Conservation (phyloP, 768 basidiomycete genomes). For the Gymnopilus dilepis region DNA sequence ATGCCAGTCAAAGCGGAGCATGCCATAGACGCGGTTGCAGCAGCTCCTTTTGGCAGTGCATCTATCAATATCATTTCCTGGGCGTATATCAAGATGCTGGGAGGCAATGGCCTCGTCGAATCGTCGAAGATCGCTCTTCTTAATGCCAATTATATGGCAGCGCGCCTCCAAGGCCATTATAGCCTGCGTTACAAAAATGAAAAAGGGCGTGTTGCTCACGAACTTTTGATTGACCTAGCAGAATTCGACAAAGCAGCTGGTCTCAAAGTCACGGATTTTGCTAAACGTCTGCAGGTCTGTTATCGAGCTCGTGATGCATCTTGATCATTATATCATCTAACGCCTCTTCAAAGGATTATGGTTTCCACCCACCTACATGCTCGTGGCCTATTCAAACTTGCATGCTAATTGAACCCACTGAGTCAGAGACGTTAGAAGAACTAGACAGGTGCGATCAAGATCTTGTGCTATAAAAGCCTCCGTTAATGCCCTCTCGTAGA, state of each 20-base stretch:
- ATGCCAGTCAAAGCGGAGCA: conserved; percentile 67
- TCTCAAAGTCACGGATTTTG: conserved; percentile 93
- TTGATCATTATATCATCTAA: too few species aligned
- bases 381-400: conserved; percentile 98
- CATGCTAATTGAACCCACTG: conserved; percentile 98
- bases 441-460: conserved; percentile 67
- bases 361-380: conserved; percentile 96
- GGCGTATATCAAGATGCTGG: conserved; percentile 99
- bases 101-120: conserved; percentile 85
- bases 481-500: conserved; percentile 40
- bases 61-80: conserved; percentile 96
- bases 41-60: conserved; percentile 93
- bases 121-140: conserved; percentile 89
- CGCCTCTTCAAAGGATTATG: conserved; percentile 78
- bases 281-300: conserved; percentile 87
- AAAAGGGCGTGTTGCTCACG: conserved; percentile 94
- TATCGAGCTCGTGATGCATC: too few species aligned
- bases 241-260: conserved; percentile 93
- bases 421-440: conserved; percentile 93
- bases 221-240: conserved; percentile 91
- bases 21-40: conserved; percentile 87
- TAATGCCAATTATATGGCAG: conserved; percentile 97
- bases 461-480: not conserved
- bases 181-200: conserved; percentile 87
- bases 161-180: conserved; percentile 84